A percentile compares a stretch with the other conserved stretches of the same genome.
These are phyloP conservation scores for Phoma herbarum DNA, from an alignment of 2,329 filamentous ascomycete species.

Conservation along the genomic window DNA sequence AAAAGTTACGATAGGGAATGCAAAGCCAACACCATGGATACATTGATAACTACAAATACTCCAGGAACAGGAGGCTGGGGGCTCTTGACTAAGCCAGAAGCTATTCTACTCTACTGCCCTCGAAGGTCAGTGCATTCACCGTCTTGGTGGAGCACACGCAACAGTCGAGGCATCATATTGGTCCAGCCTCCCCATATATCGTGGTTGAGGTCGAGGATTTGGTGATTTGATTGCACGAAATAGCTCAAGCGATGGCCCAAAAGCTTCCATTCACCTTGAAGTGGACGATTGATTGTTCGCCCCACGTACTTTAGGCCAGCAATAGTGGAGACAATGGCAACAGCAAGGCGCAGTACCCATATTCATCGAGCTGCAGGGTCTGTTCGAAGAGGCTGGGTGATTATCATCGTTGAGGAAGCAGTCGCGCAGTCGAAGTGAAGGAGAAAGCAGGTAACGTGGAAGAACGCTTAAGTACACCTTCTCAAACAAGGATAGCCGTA, in stretches of 20 bases:
- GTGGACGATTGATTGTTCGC: not conserved
- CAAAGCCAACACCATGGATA: not conserved
- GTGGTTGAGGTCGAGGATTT: not conserved
- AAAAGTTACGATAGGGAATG: not conserved
- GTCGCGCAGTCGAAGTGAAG: not conserved
- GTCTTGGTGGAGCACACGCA: not conserved
- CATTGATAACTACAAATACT: not conserved
- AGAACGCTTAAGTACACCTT: not conserved
- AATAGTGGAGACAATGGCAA: not conserved
- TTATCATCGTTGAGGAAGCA: not conserved
- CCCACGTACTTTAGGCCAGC: not conserved
- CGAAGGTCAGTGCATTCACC: slow-evolving; percentile 2
- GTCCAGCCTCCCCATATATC: slow-evolving; percentile 4
- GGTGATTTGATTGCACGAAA: not conserved
- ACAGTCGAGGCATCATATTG: slow-evolving; percentile 1
- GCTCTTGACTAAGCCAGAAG: slow-evolving; percentile 1
- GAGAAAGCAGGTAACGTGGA: not conserved
- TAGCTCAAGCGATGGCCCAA: not conserved
- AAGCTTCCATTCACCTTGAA: slow-evolving; percentile 6
- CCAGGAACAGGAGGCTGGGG: slow-evolving; percentile 8
- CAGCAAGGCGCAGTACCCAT: not conserved
- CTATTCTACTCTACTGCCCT: not conserved
- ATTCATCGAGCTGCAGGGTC: not conserved
- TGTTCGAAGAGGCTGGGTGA: not conserved
- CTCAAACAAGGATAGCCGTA: no score